These are phyloP conservation scores for Rosa hybrid DNA, from an alignment of 331 rosid genomes.

Conservation along the genomic window DNA sequence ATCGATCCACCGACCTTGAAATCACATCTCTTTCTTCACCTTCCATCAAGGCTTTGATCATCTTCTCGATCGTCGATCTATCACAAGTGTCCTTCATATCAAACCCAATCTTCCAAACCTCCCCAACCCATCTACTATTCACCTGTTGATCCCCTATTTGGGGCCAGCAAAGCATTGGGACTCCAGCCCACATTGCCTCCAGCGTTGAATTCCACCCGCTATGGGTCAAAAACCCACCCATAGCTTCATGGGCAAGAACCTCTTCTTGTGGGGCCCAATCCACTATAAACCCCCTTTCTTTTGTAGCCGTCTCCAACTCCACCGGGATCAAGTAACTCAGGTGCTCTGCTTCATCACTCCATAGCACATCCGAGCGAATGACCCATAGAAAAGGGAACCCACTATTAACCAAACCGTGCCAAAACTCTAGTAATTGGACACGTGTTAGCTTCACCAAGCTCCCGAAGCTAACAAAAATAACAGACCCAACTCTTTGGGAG, in stretches of 20 bases:
- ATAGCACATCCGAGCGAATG: neutral
- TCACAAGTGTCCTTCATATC: too few species aligned
- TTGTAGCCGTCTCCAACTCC: neutral
- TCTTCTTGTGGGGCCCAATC: neutral
- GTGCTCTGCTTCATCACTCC: too few species aligned
- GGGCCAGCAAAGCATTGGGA: too few species aligned
- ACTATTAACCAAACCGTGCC: conserved; percentile 17
- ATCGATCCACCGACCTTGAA: too few species aligned
- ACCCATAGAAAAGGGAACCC: neutral
- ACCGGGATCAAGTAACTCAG: neutral
- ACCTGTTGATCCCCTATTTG: too few species aligned
- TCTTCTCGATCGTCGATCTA: too few species aligned
- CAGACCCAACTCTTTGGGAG: neutral
- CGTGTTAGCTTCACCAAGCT: neutral
- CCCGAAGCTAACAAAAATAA: conserved; percentile 23
- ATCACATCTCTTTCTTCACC: too few species aligned
- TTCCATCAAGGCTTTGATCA: too few species aligned
- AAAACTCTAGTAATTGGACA: conserved; percentile 12
- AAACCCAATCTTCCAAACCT: too few species aligned
- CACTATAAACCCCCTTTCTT: conserved; percentile 9
- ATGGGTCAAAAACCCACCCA: conserved; percentile 18
- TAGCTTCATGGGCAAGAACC: too few species aligned
- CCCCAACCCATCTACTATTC: too few species aligned
- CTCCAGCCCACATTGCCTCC: neutral
- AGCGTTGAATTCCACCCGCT: conserved; percentile 5